Base-by-base conservation (phyloP, 805 yeast genomes). In the Kluyveromyces lactis region DNA sequence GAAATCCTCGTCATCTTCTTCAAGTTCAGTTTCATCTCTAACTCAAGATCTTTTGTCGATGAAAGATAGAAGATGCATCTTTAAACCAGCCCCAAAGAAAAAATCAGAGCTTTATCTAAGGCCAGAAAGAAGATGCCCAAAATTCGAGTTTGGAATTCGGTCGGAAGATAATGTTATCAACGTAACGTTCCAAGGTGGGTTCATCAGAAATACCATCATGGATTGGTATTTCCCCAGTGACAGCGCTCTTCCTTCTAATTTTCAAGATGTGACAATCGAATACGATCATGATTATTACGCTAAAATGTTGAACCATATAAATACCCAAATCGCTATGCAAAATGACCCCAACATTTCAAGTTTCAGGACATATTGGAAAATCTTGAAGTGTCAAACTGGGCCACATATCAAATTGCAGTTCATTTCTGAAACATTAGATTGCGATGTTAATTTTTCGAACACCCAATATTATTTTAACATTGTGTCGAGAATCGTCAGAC, bases 111-210 rank as follows among this genome's bases (percentile, higher is more conserved):
- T 34, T 8, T 34, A 34, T 18, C 37, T 34, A 7, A 18, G 37
- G 15, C 37, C 37, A 15, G 37, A 34, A 17, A 24, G 37, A 26
- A 24, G 37, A 18, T 34, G 37, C 16, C 37, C 37, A 6, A 34
- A 34, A 18, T 34, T 34, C 29, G 30, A 34, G 21, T 34, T 34
- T 18, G 37, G 37, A n/a, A 16, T 34, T 13, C 18, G 37, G 10
- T 12, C 37, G 4, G 15, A 26, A 12, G 37, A 34, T 13, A 34
- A 34, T 24, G 30, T 34, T 12, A 16, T 34, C 2, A 26, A 34
- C 30, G 30, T 34, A 10, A 26, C 28, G 8, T 34, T 34, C 18
- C 18, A 34, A 5, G 37, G 37, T 2, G 37, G 37, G 11, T 34
- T 34, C 21, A 34, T 34, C 13, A 21, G 37, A 24, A 34, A 34